Evolutionary conservation across 2,329 filamentous ascomycete genomes (phyloP).

Genomic region (Cercospora janseana): DNA sequence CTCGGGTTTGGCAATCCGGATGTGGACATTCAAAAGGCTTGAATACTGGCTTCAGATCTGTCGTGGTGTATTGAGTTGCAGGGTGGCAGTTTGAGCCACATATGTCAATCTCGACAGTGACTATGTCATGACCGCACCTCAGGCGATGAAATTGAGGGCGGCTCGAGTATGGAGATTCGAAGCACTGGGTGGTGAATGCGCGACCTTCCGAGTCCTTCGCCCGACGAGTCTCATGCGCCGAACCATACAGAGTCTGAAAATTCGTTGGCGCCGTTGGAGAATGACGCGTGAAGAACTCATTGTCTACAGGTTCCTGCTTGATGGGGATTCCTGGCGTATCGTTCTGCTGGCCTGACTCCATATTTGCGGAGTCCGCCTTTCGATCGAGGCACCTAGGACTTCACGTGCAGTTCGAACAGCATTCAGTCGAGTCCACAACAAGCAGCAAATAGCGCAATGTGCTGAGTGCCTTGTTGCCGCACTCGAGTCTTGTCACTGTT

Average conservation of each 20-base stretch:
- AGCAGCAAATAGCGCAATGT: no score
- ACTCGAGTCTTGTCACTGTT: neutral
- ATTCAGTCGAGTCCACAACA: neutral
- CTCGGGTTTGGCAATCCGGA: neutral
- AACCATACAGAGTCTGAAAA: neutral
- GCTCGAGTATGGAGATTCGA: constrained; percentile 1
- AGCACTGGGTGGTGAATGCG: constrained; percentile 11
- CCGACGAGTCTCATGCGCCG: neutral
- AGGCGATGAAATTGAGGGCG: constrained; percentile 15
- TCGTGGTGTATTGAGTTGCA: neutral
- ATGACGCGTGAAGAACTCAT: neutral
- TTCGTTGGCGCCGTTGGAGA: neutral
- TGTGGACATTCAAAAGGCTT: constrained; percentile 14
- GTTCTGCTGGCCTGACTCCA: no score
- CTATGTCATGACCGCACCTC: constrained; percentile 16
- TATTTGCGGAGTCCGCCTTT: no score
- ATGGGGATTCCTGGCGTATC: neutral
- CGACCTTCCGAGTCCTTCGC: constrained; percentile 12
- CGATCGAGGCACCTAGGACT: no score
- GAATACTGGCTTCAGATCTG: constrained; percentile 6
- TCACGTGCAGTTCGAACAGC: neutral
- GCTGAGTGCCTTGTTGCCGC: no score
- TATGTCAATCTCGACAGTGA: constrained; percentile 5
- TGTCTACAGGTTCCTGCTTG: constrained; percentile 7
- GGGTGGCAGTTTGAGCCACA: constrained; percentile 14